Percentiles rank a stretch among this genome's conserved stretches.
These are phyloP conservation scores for Claviceps sp. DNA, from an alignment of 2,329 filamentous ascomycete species.

Conservation along the genomic window DNA sequence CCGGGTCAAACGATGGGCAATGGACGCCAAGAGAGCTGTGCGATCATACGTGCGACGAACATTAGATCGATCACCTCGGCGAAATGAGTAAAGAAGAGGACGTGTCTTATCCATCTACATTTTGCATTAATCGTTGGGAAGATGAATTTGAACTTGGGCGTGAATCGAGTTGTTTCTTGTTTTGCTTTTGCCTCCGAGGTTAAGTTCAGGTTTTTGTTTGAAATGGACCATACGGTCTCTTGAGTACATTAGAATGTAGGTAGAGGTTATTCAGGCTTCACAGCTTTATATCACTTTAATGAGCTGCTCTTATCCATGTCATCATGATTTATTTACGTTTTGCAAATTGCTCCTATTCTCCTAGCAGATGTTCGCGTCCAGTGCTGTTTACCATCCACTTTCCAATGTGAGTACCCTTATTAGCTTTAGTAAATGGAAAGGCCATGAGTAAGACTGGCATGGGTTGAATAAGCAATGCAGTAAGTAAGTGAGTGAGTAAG, in stretches of 20 bases:
- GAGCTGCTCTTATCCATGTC: neutral
- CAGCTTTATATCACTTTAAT: neutral
- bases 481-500: too few relatives aligned
- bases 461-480: too few relatives aligned
- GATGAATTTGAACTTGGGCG: neutral
- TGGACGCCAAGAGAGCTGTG: slow-evolving; percentile 19
- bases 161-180: neutral
- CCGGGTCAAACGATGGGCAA: slow-evolving; percentile 22
- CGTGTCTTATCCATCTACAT: neutral
- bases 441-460: too few relatives aligned
- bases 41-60: slow-evolving; percentile 20
- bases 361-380: too few relatives aligned
- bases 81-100: slow-evolving; percentile 3
- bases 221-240: neutral
- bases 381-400: too few relatives aligned
- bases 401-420: too few relatives aligned
- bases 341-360: too few relatives aligned
- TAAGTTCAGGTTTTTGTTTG: neutral
- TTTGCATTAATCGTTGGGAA: slow-evolving; percentile 4
- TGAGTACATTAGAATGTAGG: neutral
- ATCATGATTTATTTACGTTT: neutral
- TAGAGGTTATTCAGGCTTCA: neutral
- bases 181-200: neutral
- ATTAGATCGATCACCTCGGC: slow-evolving; percentile 17
- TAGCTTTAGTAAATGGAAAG: too few relatives aligned